A percentile compares a stretch with the other conserved stretches of the same genome.
These are phyloP conservation scores for Ilyonectria sp. DNA, from an alignment of 2,329 filamentous ascomycete species.

Conservation along the genomic window DNA sequence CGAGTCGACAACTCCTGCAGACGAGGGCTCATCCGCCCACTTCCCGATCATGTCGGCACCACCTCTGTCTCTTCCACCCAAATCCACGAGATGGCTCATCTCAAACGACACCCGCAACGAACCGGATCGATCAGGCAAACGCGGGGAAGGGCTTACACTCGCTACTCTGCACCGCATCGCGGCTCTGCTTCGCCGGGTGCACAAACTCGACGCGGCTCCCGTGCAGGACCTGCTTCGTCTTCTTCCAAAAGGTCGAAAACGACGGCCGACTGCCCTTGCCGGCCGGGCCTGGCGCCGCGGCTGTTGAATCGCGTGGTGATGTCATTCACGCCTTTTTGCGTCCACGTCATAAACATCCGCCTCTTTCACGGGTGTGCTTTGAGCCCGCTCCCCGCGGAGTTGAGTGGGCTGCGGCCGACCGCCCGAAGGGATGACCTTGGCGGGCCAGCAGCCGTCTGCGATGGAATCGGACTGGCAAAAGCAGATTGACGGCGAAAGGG, in stretches of 20 bases:
- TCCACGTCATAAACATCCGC: conserved; percentile 6
- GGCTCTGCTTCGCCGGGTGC: conserved; percentile 22
- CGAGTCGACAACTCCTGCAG: neutral
- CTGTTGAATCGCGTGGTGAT: conserved; percentile 21
- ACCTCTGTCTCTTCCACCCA: neutral
- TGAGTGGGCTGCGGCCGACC: conserved; percentile 17
- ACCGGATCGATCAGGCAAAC: neutral
- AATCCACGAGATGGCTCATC: neutral
- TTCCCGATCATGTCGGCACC: neutral
- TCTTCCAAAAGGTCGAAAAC: conserved; percentile 65
- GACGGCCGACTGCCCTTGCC: conserved; percentile 54
- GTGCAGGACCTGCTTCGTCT: conserved; percentile 56
- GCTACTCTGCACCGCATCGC: conserved; percentile 31
- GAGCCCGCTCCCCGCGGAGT: neutral
- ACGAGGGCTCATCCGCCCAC: neutral
- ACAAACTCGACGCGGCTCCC: conserved; percentile 38
- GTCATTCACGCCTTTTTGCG: conserved; percentile 20
- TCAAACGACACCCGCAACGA: neutral
- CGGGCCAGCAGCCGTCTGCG: neutral
- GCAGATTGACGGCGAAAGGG: neutral
- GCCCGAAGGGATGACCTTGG: neutral
- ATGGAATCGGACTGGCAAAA: neutral
- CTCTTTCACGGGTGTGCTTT: neutral
- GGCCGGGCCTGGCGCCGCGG: conserved; percentile 37
- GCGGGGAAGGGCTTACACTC: conserved; percentile 43